Conservation (phyloP, 441 rosid species). For the Gossypium gossypioides region DNA sequence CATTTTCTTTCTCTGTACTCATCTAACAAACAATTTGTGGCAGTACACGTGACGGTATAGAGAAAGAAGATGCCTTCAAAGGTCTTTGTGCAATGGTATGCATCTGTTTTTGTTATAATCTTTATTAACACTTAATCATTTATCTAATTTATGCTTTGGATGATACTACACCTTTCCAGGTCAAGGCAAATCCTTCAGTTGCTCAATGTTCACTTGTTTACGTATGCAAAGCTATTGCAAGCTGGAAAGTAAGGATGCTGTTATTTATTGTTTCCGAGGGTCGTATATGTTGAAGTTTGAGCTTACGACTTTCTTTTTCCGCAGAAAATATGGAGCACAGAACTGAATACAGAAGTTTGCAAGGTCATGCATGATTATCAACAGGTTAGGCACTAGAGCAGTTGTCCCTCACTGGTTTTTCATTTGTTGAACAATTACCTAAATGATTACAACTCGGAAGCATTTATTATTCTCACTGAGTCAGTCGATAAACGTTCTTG, state of each 20-base stretch:
- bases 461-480: background rate
- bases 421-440: background rate
- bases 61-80: constrained; percentile 94
- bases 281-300: background rate
- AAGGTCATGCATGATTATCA: constrained; percentile 86
- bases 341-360: constrained; percentile 72
- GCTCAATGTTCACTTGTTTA: constrained; percentile 76
- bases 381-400: constrained; percentile 40
- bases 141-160: background rate
- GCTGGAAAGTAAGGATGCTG: constrained; percentile 82
- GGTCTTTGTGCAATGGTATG: constrained; percentile 95
- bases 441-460: background rate
- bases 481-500: constrained; percentile 2
- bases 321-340: constrained; percentile 82
- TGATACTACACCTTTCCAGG: constrained; percentile 34
- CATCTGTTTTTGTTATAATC: constrained; percentile 9
- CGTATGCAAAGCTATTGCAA: constrained; percentile 87
- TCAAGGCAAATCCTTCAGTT: constrained; percentile 81
- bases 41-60: constrained; percentile 92
- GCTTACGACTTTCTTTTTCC: background rate
- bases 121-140: background rate
- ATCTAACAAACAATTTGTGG: constrained; percentile 16
- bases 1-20: background rate
- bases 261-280: background rate
- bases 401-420: background rate